These are phyloP conservation scores for Ogataea kodamae DNA, from an alignment of 805 yeast genomes.

Conservation along the genomic window DNA sequence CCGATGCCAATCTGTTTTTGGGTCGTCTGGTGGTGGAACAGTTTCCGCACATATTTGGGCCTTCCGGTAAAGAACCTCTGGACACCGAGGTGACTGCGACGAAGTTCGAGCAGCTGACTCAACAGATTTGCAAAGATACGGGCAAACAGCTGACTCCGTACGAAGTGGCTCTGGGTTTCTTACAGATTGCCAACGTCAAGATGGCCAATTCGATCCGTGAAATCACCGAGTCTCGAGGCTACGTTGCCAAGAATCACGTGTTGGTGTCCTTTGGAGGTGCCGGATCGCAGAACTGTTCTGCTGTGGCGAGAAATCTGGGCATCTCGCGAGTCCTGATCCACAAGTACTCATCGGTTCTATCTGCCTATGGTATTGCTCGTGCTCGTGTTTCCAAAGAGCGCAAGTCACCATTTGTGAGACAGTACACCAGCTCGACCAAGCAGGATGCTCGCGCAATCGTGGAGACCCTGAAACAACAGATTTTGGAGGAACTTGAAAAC, in stretches of 20 bases:
- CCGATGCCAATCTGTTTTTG: constrained; percentile 43
- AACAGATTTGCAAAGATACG: constrained; percentile 34
- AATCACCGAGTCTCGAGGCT: constrained; percentile 45
- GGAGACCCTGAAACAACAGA: constrained; percentile 43
- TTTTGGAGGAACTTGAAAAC: constrained; percentile 48
- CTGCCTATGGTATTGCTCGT: constrained; percentile 40
- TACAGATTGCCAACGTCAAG: constrained; percentile 42
- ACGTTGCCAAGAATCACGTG: constrained; percentile 39
- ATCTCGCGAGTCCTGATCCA: constrained; percentile 42
- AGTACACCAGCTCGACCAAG: constrained; percentile 19
- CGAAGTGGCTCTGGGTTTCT: constrained; percentile 45
- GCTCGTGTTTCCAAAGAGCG: constrained; percentile 55
- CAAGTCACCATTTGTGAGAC: constrained; percentile 59
- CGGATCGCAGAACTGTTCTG: constrained; percentile 45
- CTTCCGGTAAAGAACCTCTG: constrained; percentile 38
- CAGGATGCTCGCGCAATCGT: constrained; percentile 42
- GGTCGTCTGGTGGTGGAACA: constrained; percentile 40
- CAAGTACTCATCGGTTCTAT: constrained; percentile 44
- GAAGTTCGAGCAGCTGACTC: constrained; percentile 38
- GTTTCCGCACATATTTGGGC: constrained; percentile 46
- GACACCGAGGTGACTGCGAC: constrained; percentile 33
- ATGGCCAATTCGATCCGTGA: constrained; percentile 48
- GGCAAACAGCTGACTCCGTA: constrained; percentile 33
- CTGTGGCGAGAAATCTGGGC: constrained; percentile 41
- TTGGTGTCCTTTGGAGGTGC: constrained; percentile 50